Base-by-base conservation (phyloP, 2,329 filamentous ascomycete species). In the Didymella arachidicola region DNA sequence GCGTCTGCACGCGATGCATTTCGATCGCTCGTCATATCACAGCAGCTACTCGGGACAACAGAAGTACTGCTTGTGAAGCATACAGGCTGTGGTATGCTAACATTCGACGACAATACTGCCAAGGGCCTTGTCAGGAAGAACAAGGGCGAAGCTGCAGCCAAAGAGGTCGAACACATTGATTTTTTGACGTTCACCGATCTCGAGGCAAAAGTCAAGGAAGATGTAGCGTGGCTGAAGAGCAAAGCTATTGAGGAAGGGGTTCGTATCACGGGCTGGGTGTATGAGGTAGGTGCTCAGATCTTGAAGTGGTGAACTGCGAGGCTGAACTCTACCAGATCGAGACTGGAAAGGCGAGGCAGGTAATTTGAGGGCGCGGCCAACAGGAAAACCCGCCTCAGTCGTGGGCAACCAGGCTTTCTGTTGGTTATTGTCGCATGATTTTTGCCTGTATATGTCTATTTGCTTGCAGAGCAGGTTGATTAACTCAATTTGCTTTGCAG, bases 21-120 rank as follows among this genome's bases (percentile, higher is more conserved):
- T 7, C 87, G 91, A 49, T 91, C 87, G 19, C 84, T 95, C 55
- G 76, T 94, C 60, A 92, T 95, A 69, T 93, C 89, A 0, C 83
- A 95, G 77, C 90, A 94, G 73, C 81, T 94, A 7, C 83, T 95
- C 0, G 90, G 88, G 8, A 95, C 91, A 0, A 82, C 83, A 1
- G 91, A 94, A 75, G 87, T 95, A 48, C 75, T 93, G 18, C 73
- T 93, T 25, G 81, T 93, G 68, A 91, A 92, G 79, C 89, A 92
- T 68, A 91, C 88, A 0, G 87, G 85, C 7, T 92, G 89, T 69
- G 89, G 89, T 1, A 91, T 91, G 89, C 74, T 90, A 50, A 89
- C 83, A 0, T 89, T 91, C 70, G 81, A 79, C n/a, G 86, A 89
- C 61, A 80, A 82, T 5, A 83, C 85, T 52, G 85, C 84, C 1